Conservation (phyloP, 2,329 filamentous ascomycete genomes). For the Emericellopsis cladophorae region DNA sequence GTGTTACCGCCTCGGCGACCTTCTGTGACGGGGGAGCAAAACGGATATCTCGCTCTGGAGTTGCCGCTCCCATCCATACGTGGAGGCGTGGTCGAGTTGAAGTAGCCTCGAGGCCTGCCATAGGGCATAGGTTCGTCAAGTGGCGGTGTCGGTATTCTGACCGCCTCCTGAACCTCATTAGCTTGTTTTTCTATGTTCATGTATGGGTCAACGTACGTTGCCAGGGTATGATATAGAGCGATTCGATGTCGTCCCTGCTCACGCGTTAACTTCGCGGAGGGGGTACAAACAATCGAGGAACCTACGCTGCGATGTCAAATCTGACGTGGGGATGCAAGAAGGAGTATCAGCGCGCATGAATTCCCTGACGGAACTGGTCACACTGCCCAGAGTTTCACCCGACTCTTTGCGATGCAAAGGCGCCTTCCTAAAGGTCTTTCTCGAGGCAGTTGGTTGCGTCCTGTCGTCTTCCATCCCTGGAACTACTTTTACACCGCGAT, state of each 20-base stretch:
- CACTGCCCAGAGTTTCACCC: constrained; percentile 20
- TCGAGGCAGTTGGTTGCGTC: constrained; percentile 12
- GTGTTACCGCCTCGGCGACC: too few species aligned
- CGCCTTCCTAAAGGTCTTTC: constrained; percentile 25
- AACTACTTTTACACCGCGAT: not conserved
- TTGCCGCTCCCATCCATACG: constrained; percentile 1
- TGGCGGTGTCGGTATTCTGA: constrained; percentile 33
- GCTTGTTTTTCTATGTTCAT: too few species aligned
- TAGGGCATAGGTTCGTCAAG: constrained; percentile 23
- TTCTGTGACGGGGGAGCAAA: too few species aligned
- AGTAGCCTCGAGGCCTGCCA: constrained; percentile 26
- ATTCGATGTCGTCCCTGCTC: too few species aligned
- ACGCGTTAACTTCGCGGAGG: too few species aligned
- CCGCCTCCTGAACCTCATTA: constrained; percentile 28
- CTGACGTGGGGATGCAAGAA: constrained; percentile 1
- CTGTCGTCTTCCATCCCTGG: constrained; percentile 19
- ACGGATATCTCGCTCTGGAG: too few species aligned
- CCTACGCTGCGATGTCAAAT: not conserved
- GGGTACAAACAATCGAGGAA: not conserved
- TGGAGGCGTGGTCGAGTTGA: constrained; percentile 24
- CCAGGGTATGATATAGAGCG: too few species aligned
- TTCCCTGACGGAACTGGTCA: constrained; percentile 27
- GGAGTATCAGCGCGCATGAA: constrained; percentile 22
- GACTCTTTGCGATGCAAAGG: constrained; percentile 27
- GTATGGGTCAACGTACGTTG: too few species aligned